Evolutionary conservation across 2,329 filamentous ascomycete genomes (phyloP).

Genomic region (Aspergillus fumigatus): DNA sequence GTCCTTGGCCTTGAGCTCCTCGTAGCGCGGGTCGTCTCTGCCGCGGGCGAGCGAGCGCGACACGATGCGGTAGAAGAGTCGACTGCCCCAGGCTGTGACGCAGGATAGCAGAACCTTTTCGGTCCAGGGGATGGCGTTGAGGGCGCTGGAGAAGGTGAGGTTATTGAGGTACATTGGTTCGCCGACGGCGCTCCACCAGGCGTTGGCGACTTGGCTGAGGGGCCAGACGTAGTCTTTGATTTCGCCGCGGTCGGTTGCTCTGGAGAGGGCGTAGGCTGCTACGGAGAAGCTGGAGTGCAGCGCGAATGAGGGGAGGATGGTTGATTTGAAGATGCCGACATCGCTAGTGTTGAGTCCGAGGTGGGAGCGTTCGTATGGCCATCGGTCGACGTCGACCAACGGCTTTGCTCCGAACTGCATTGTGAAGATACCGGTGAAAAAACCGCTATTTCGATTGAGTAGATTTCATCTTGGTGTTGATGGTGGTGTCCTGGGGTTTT

Average conservation of each 20-base stretch:
- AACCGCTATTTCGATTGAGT: background rate
- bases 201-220: slow-evolving; percentile 51
- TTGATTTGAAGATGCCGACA: slow-evolving; percentile 51
- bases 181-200: slow-evolving; percentile 58
- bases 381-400: slow-evolving; percentile 7
- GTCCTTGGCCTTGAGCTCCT: slow-evolving; percentile 44
- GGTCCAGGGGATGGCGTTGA: slow-evolving; percentile 47
- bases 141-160: slow-evolving; percentile 44
- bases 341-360: slow-evolving; percentile 15
- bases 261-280: slow-evolving; percentile 49
- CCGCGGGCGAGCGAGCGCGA: slow-evolving; percentile 47
- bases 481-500: background rate
- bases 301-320: slow-evolving; percentile 51
- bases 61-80: slow-evolving; percentile 53
- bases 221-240: slow-evolving; percentile 60
- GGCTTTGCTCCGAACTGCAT: slow-evolving; percentile 5
- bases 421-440: slow-evolving; percentile 6
- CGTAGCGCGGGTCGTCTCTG: slow-evolving; percentile 55
- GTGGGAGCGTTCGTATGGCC: background rate
- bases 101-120: slow-evolving; percentile 54
- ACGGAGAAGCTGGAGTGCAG: slow-evolving; percentile 51
- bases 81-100: slow-evolving; percentile 55
- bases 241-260: slow-evolving; percentile 52
- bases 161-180: slow-evolving; percentile 46
- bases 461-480: background rate